Conservation (phyloP, 345 rosid genomes). For the Brassica nigra region DNA sequence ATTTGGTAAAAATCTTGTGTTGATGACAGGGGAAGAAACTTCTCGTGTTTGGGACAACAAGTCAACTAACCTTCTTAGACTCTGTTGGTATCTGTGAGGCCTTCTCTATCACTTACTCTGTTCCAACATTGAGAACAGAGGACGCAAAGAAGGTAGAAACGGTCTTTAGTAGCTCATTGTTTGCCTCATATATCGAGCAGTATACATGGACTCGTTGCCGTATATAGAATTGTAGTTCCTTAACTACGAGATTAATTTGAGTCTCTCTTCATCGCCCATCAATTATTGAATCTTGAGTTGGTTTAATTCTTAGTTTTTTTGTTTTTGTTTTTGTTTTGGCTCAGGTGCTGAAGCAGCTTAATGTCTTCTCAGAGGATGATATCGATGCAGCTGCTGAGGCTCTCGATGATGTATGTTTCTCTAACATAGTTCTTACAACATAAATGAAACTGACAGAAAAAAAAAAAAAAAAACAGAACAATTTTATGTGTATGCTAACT, state of each 20-base stretch:
- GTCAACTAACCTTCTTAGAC: slow-evolving; percentile 80
- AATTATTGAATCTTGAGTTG: not conserved
- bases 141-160: slow-evolving; percentile 81
- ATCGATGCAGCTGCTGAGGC: slow-evolving; percentile 75
- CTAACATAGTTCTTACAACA: not conserved
- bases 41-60: slow-evolving; percentile 90
- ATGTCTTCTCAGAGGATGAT: slow-evolving; percentile 76
- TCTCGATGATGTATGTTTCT: slow-evolving; percentile 69
- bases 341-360: slow-evolving; percentile 71
- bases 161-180: not conserved
- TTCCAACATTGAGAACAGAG: slow-evolving; percentile 70
- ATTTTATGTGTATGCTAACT: not conserved
- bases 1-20: slow-evolving; percentile 13
- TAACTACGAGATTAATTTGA: not conserved
- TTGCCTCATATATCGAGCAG: not conserved
- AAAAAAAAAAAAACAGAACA: not conserved
- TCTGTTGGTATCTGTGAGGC: slow-evolving; percentile 73
- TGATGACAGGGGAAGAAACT: slow-evolving; percentile 81
- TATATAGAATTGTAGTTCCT: not conserved
- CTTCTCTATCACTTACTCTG: slow-evolving; percentile 72
- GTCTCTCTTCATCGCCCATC: not conserved
- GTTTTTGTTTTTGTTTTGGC: not conserved
- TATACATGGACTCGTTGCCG: too few species aligned
- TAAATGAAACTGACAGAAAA: not conserved
- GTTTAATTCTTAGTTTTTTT: not conserved